Evolutionary conservation across 2,329 filamentous ascomycete species (phyloP), one percentile per base, ranked within the genome.

Genomic region (Pyrenophora graminea): DNA sequence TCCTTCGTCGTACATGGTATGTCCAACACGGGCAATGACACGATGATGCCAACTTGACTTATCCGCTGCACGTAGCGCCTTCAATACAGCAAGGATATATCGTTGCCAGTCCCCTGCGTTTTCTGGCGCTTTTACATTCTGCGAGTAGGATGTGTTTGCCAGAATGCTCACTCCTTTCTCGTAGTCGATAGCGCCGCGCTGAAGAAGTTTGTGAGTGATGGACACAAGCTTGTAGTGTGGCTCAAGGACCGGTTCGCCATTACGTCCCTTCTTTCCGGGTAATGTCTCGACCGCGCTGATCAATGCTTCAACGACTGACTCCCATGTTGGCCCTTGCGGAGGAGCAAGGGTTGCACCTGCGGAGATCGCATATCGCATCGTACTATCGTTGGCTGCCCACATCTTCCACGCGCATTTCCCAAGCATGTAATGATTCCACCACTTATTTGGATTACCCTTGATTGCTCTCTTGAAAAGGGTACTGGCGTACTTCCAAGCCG

Each of bases 1-100:
- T 2, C 74, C 69, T 34, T 82, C 81, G 50, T 86, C 80, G 59
- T 84, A 88, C 6, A 87, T 75, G 34, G 87, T 78, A 58, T 82
- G 81, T 5, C 85, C 85, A 56, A 83, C 86, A 19, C 91, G 85
- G 66, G 88, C 86, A 45, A 91, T 90, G 76, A 97, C 91, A 17
- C 92, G 88, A 70, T 97, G 92, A 67, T 97, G 92, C 92, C 92
- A 97, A 64, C 94, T 93, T 0, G 90, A 89, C 77, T 96, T 95
- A 74, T 97, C 92, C 54, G 91, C 91, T 31, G 75, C 75, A 47
- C 83, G 81, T 45, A 88, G 72, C 27, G 77, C 78, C 61, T 82
- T 83, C 41, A 87, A 71, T 0, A 86, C 83, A 80, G 74, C 84
- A 12, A 87, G 71, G 37, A 88, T 82, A 61, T 90, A 89, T 1